Percentiles rank a stretch among this genome's conserved stretches.
These are phyloP conservation scores for Colletotrichum sidae DNA, from an alignment of 2,329 filamentous ascomycete genomes.

Conservation along the genomic window DNA sequence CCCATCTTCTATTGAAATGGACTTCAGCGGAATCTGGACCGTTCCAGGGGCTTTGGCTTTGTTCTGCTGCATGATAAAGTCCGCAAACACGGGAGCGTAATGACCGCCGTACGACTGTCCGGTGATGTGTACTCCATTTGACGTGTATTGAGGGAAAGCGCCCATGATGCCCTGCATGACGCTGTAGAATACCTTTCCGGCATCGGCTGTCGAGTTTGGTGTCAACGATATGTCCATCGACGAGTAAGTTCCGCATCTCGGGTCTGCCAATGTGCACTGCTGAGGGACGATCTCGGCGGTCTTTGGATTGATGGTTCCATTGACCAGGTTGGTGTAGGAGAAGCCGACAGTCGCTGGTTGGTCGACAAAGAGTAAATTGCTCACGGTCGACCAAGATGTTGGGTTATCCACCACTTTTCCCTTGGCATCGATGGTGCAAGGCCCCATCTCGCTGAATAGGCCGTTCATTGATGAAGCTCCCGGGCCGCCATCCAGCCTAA, in stretches of 20 bases:
- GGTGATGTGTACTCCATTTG: slow-evolving; percentile 13
- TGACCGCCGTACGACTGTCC: slow-evolving; percentile 30
- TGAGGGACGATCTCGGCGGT: slow-evolving; percentile 18
- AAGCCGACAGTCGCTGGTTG: slow-evolving; percentile 29
- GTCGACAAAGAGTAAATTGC: slow-evolving; percentile 26
- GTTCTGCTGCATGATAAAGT: slow-evolving; percentile 22
- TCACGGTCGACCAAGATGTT: slow-evolving; percentile 20
- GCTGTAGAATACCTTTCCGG: slow-evolving; percentile 19
- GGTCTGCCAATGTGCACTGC: slow-evolving; percentile 22
- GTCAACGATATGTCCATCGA: slow-evolving; percentile 26
- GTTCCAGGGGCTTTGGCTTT: not conserved
- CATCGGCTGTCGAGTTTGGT: slow-evolving; percentile 8
- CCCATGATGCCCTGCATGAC: slow-evolving; percentile 29
- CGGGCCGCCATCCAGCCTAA: slow-evolving; percentile 27
- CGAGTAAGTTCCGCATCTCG: slow-evolving; percentile 24
- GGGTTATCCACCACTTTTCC: slow-evolving; percentile 27
- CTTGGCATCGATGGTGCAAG: slow-evolving; percentile 15
- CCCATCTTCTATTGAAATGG: slow-evolving; percentile 27
- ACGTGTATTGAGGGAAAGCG: slow-evolving; percentile 19
- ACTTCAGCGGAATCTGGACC: slow-evolving; percentile 11
- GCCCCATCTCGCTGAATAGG: slow-evolving; percentile 23
- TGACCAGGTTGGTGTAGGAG: slow-evolving; percentile 19
- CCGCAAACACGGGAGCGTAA: slow-evolving; percentile 25
- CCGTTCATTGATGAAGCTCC: slow-evolving; percentile 27
- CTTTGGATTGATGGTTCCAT: slow-evolving; percentile 17